phyloP scores from a whole-genome alignment of 495 filamentous ascomycete genomes.

The Hypoxylon perforatum region DNA sequence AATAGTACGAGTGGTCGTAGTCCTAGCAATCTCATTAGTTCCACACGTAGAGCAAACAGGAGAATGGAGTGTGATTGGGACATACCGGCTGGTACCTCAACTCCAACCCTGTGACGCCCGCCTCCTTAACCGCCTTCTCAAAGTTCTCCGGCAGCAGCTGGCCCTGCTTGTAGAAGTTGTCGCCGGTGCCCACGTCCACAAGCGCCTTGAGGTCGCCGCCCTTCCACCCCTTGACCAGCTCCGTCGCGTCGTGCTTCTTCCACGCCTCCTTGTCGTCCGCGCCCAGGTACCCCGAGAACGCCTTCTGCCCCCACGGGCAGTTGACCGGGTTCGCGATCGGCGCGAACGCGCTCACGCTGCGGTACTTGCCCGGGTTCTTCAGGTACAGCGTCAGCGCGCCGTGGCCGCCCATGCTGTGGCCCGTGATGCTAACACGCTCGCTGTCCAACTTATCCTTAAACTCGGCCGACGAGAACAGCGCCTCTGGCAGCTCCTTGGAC shows the following conservation, averaged over 20 bases:
- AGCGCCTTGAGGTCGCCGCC: constrained; percentile 73
- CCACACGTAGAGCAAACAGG: background rate
- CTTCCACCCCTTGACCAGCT: constrained; percentile 74
- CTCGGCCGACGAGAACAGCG: constrained; percentile 71
- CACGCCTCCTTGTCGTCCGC: constrained; percentile 76
- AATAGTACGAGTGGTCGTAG: constrained; percentile 97
- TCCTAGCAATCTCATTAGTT: constrained; percentile 56
- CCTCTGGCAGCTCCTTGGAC: constrained; percentile 78
- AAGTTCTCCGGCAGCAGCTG: constrained; percentile 97
- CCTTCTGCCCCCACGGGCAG: constrained; percentile 96
- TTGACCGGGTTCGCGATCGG: constrained; percentile 88
- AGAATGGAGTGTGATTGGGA: constrained; percentile 13
- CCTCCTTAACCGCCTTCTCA: constrained; percentile 77
- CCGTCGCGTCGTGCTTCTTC: constrained; percentile 92
- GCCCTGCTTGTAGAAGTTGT: constrained; percentile 94
- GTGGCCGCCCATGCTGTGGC: constrained; percentile 97
- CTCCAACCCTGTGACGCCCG: constrained; percentile 71
- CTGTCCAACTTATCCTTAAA: constrained; percentile 73
- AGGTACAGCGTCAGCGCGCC: constrained; percentile 92
- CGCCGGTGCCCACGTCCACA: constrained; percentile 91
- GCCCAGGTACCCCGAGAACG: constrained; percentile 89
- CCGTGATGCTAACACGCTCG: constrained; percentile 79
- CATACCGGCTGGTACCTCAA: constrained; percentile 82
- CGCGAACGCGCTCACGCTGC: constrained; percentile 87
- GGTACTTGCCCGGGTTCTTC: constrained; percentile 89